These are phyloP conservation scores for Globisporangium perplexum DNA, from an alignment of 352 stramenopile species.

Conservation along the genomic window DNA sequence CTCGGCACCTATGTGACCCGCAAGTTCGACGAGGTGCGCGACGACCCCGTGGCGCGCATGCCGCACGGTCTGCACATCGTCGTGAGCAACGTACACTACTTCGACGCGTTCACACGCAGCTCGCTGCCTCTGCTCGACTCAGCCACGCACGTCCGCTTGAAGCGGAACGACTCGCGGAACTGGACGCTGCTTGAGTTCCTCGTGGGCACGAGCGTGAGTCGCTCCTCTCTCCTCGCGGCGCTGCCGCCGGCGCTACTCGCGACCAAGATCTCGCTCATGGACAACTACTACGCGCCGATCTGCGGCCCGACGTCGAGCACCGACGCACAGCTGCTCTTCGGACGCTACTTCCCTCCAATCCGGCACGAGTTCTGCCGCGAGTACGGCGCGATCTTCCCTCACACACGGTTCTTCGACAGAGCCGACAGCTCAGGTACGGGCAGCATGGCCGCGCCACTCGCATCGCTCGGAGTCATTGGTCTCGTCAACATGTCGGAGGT, in stretches of 20 bases:
- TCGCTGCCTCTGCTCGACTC: no score
- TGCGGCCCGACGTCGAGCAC: constrained; percentile 23
- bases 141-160: no score
- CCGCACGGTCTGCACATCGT: constrained; percentile 28
- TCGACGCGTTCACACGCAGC: no score
- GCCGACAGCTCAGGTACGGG: no score
- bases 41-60: constrained; percentile 25
- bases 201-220: constrained; percentile 23
- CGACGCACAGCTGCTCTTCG: constrained; percentile 26
- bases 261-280: constrained; percentile 25
- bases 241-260: constrained; percentile 16
- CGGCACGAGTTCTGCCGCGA: no score
- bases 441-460: no score
- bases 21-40: constrained; percentile 33
- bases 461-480: constrained; percentile 5
- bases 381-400: no score
- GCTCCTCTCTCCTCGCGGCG: constrained; percentile 17
- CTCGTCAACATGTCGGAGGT: constrained; percentile 21
- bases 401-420: no score
- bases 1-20: constrained; percentile 33
- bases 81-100: neutral
- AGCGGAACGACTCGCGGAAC: no score
- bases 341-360: constrained; percentile 25
- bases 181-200: constrained; percentile 17
- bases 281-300: constrained; percentile 25